A percentile compares a stretch with the other conserved stretches of the same genome.
Conservation (phyloP, 2,329 filamentous ascomycete species). For the Ceratocystis variospora region DNA sequence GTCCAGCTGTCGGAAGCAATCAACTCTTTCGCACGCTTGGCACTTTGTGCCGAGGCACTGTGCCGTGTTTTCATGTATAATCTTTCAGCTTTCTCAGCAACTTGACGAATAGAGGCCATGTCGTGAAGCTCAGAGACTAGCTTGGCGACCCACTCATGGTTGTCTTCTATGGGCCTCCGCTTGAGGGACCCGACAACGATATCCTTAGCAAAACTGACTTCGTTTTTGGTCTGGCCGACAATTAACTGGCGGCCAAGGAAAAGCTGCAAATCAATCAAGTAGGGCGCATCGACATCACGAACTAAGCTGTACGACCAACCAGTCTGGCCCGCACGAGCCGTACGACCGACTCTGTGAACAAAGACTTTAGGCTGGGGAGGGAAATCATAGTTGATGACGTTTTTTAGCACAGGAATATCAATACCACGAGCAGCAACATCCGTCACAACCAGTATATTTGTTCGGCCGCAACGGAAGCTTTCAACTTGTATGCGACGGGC, state of each 20-base stretch:
- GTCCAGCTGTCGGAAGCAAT: constrained; percentile 56
- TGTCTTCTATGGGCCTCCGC: constrained; percentile 57
- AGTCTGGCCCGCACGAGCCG: constrained; percentile 78
- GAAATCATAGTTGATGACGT: constrained; percentile 98
- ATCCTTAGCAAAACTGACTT: constrained; percentile 63
- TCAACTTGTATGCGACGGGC: constrained; percentile 86
- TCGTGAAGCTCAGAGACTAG: constrained; percentile 63
- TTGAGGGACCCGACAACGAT: constrained; percentile 68
- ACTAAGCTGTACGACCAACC: constrained; percentile 95
- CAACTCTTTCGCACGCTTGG: constrained; percentile 70
- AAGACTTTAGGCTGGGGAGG: constrained; percentile 94
- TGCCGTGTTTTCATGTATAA: constrained; percentile 84
- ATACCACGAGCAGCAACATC: constrained; percentile 95
- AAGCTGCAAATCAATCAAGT: constrained; percentile 83
- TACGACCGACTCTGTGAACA: constrained; percentile 89
- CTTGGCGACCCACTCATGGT: constrained; percentile 73
- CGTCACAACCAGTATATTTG: constrained; percentile 87
- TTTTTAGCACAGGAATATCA: constrained; percentile 88
- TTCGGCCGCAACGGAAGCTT: constrained; percentile 69
- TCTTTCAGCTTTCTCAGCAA: constrained; percentile 79
- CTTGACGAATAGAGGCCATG: constrained; percentile 52
- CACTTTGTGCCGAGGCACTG: constrained; percentile 78
- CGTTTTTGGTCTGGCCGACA: constrained; percentile 51
- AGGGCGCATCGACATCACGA: constrained; percentile 74
- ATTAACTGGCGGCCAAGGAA: constrained; percentile 80